These are phyloP conservation scores for Macrophomina phaseolina DNA, from an alignment of 2,329 filamentous ascomycete genomes.

Conservation along the genomic window DNA sequence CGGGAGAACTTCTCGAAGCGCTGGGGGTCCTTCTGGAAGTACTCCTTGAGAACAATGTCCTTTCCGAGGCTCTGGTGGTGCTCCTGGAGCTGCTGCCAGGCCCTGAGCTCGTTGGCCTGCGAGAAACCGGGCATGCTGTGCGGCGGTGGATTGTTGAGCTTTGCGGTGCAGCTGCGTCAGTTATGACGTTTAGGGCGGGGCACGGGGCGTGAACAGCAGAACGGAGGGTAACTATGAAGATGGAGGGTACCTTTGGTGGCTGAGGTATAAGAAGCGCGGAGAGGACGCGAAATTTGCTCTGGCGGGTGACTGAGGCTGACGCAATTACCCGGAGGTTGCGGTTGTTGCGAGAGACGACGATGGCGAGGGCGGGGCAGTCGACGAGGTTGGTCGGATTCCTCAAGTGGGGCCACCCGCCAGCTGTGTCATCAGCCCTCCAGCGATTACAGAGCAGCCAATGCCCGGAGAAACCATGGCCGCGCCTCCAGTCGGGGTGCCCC, in stretches of 20 bases:
- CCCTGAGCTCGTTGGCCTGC: slow-evolving; percentile 82
- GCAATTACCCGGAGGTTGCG: slow-evolving; percentile 17
- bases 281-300: not conserved
- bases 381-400: slow-evolving; percentile 16
- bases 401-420: slow-evolving; percentile 10
- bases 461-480: not conserved
- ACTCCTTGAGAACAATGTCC: slow-evolving; percentile 89
- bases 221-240: not conserved
- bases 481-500: not conserved
- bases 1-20: slow-evolving; percentile 91
- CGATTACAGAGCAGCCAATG: slow-evolving; percentile 13
- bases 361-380: slow-evolving; percentile 12
- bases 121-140: slow-evolving; percentile 67
- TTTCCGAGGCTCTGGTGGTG: slow-evolving; percentile 88
- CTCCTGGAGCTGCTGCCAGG: slow-evolving; percentile 89
- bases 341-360: not conserved
- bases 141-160: slow-evolving; percentile 18
- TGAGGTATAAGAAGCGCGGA: not conserved
- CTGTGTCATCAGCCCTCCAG: slow-evolving; percentile 22
- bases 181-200: slow-evolving; percentile 26
- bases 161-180: slow-evolving; percentile 14
- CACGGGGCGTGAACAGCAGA: not conserved
- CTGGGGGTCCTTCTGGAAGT: slow-evolving; percentile 84
- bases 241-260: not conserved
- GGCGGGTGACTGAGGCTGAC: slow-evolving; percentile 4